Conservation (phyloP, 305 asterid genomes). For the Ajuga reptans region DNA sequence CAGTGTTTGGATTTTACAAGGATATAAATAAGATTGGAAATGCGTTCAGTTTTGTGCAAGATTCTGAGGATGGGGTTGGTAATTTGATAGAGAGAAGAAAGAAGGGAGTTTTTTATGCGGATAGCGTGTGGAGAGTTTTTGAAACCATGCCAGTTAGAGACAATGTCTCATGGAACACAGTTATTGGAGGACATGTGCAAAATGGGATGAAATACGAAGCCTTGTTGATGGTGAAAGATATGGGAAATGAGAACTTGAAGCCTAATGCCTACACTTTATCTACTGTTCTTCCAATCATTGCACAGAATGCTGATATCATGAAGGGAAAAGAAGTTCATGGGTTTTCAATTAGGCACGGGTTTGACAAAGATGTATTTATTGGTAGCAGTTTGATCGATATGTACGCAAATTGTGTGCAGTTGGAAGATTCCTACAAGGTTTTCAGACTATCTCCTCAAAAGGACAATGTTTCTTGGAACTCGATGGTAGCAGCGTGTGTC, state of each 20-base stretch:
- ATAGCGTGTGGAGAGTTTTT: slow-evolving; percentile 58
- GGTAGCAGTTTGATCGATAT: slow-evolving; percentile 84
- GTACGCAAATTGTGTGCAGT: slow-evolving; percentile 63
- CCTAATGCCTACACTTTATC: slow-evolving; percentile 77
- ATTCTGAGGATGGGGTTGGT: slow-evolving; percentile 6
- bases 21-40: not conserved
- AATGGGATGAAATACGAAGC: slow-evolving; percentile 52
- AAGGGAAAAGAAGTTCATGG: slow-evolving; percentile 90
- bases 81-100: slow-evolving; percentile 20
- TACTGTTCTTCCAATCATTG: slow-evolving; percentile 55
- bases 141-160: slow-evolving; percentile 65
- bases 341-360: slow-evolving; percentile 51
- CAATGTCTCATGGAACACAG: slow-evolving; percentile 84
- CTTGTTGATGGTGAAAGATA: slow-evolving; percentile 48
- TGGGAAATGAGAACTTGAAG: slow-evolving; percentile 51
- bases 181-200: slow-evolving; percentile 55
- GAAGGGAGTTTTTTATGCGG: slow-evolving; percentile 26
- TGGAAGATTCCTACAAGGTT: slow-evolving; percentile 56
- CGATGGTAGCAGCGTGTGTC: slow-evolving; percentile 68
- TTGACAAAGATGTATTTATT: slow-evolving; percentile 51
- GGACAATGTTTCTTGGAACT: slow-evolving; percentile 74
- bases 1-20: not conserved
- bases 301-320: slow-evolving; percentile 38
- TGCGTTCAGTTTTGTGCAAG: not conserved
- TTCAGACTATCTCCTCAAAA: slow-evolving; percentile 39